Conservation (phyloP, 768 basidiomycete species). For the Termitomyces sp. region DNA sequence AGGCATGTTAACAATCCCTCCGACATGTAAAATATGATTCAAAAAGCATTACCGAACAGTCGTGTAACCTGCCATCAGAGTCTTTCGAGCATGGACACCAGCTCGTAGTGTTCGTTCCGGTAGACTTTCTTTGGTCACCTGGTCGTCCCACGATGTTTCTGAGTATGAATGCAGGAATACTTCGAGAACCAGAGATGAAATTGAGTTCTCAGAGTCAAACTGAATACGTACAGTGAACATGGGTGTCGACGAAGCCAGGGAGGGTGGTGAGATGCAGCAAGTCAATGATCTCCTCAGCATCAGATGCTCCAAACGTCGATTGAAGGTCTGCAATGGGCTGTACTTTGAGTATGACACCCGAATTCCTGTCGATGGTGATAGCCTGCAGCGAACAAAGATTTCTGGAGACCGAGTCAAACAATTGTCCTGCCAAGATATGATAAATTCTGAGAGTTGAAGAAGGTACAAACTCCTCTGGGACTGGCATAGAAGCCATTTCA, state of each 20-base stretch:
- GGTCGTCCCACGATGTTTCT: background rate
- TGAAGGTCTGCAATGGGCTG: background rate
- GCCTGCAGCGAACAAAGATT: background rate
- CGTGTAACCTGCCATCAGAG: background rate
- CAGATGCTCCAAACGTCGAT: background rate
- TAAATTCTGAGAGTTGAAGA: background rate
- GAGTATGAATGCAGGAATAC: background rate
- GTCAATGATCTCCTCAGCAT: background rate
- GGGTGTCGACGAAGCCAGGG: background rate
- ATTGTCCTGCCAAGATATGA: background rate
- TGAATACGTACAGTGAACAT: background rate
- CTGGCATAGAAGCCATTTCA: background rate
- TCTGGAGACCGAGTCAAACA: background rate
- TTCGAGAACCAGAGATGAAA: background rate
- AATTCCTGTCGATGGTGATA: background rate
- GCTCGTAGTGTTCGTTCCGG: background rate
- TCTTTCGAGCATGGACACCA: background rate
- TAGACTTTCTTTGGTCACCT: no score
- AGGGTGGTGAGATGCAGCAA: background rate
- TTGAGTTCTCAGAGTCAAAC: background rate
- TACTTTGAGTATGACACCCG: background rate
- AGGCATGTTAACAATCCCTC: background rate
- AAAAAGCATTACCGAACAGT: background rate
- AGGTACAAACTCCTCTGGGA: background rate
- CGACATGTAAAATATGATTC: no score